Evolutionary conservation across 2,329 filamentous ascomycete species (phyloP).

Genomic region (Trichoderma simmonsii): DNA sequence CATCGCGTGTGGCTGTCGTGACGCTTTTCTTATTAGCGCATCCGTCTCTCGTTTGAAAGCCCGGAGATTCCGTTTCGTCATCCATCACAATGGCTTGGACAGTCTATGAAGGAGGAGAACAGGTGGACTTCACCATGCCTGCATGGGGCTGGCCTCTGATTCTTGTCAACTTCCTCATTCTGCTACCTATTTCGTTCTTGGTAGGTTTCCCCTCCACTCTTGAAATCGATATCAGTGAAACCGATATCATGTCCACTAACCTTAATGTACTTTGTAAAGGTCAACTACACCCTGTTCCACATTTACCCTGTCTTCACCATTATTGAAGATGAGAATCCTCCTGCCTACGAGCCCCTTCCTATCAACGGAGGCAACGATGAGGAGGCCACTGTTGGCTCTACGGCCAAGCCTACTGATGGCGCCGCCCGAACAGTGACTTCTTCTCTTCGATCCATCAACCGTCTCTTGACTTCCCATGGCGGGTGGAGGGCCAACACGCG

Average conservation of each 20-base stretch:
- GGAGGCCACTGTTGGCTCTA: constrained; percentile 30
- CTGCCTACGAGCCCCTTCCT: constrained; percentile 51
- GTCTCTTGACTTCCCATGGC: constrained; percentile 57
- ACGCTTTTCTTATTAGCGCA: not conserved
- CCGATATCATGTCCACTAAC: not conserved
- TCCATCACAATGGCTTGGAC: constrained; percentile 8
- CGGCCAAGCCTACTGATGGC: constrained; percentile 35
- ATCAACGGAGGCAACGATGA: constrained; percentile 29
- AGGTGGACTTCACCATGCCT: constrained; percentile 33
- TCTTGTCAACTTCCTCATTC: constrained; percentile 41
- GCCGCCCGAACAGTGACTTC: constrained; percentile 44
- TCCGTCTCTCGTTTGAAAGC: not conserved
- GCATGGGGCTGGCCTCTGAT: constrained; percentile 41
- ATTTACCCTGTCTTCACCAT: constrained; percentile 56
- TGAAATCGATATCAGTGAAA: not conserved
- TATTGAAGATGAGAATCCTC: constrained; percentile 55
- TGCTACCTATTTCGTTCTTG: constrained; percentile 43
- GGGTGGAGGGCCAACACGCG: constrained; percentile 68
- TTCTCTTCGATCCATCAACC: constrained; percentile 49
- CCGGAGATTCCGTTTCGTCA: not conserved
- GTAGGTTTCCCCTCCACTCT: constrained; percentile 32
- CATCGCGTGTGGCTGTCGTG: not conserved
- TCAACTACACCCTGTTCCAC: constrained; percentile 48
- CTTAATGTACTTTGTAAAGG: constrained; percentile 30
- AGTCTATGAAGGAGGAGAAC: constrained; percentile 35